Conservation (phyloP, 179 eudicot genomes). For the Spergularia azorica region DNA sequence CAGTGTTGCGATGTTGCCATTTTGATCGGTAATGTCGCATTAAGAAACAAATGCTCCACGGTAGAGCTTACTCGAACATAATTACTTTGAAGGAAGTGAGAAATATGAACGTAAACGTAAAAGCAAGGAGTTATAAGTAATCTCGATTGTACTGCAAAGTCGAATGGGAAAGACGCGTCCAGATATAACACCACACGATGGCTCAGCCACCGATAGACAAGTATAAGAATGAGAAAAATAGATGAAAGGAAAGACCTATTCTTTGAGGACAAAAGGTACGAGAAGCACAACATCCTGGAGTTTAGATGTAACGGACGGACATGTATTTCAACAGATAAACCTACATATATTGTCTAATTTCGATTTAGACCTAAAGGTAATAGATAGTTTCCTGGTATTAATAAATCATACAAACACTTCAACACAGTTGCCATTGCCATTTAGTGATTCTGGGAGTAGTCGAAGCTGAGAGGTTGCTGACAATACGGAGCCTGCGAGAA, state of each 20-base stretch:
- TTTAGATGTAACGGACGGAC: constrained; percentile 1
- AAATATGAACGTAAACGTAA: background rate
- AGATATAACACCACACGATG: constrained; percentile 12
- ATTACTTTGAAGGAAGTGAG: background rate
- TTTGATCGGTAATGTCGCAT: too few relatives aligned
- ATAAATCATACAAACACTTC: constrained; percentile 18
- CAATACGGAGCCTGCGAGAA: constrained; percentile 71
- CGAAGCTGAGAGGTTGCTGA: constrained; percentile 89
- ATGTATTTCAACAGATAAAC: constrained; percentile 24
- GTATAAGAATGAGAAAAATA: constrained; percentile 1
- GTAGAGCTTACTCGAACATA: background rate
- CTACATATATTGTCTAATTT: constrained; percentile 22
- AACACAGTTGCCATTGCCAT: constrained; percentile 13
- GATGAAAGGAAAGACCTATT: constrained; percentile 19
- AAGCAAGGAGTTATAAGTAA: background rate
- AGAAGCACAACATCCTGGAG: constrained; percentile 25
- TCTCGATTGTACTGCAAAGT: constrained; percentile 12
- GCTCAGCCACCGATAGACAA: constrained; percentile 11
- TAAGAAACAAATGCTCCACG: too few relatives aligned
- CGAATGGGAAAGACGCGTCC: constrained; percentile 4
- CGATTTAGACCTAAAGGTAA: constrained; percentile 26
- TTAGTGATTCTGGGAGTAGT: constrained; percentile 63
- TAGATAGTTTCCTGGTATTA: constrained; percentile 17
- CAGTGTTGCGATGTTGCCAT: too few relatives aligned
- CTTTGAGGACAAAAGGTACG: constrained; percentile 5